Base-by-base conservation (phyloP, 768 basidiomycete species). In the Trichaptum fuscoviolaceum region DNA sequence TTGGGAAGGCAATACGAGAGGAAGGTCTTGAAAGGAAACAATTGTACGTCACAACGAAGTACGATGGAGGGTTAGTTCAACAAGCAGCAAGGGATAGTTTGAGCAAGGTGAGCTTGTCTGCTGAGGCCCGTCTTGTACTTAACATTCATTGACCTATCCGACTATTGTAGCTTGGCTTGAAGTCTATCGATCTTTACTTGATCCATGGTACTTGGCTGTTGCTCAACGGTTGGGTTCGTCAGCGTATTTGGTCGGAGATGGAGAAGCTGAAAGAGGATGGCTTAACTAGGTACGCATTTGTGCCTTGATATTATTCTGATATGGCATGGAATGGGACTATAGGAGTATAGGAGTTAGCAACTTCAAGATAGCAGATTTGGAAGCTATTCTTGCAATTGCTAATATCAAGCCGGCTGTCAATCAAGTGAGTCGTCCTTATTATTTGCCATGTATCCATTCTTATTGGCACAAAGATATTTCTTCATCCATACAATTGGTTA, bases 401-500 rank as follows among this genome's bases (percentile, higher is more conserved):
- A 83, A 77, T 30, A 73, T 84, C 59, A 61, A 72, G 1, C 87
- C 87, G 0, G 81, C 82, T 1, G 81, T 85, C 35, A 86, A 87
- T 73, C 85, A 87, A 79, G 84, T 83, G 57, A 30, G 77, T 69
- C 17, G 18, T 30, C 65, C 26, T 15, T 25, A 10, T 23, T 23
- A 58, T 20, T 52, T 12, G 15, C 62, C 12, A 42, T 27, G 12
- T 61, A 25, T 10, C 10, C 23, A 61, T 9, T 12, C 24, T 34
- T 1, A 34, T 61, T 25, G 30, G 25, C 57, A 27, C 57, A 75
- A 24, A 91, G 86, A 87, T 91, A 61, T 81, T 82, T 67, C 77
- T 91, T 35, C 88, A 91, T 72, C 89, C 91, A 17, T 92, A 90
- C 73, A 84, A 89, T 63, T 87, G 86, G 79, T 82, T 84, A 34